A percentile compares a stretch with the other conserved stretches of the same genome.
phyloP scores from a whole-genome alignment of 805 yeast genomes.

The Barnettozyma vustinii region DNA sequence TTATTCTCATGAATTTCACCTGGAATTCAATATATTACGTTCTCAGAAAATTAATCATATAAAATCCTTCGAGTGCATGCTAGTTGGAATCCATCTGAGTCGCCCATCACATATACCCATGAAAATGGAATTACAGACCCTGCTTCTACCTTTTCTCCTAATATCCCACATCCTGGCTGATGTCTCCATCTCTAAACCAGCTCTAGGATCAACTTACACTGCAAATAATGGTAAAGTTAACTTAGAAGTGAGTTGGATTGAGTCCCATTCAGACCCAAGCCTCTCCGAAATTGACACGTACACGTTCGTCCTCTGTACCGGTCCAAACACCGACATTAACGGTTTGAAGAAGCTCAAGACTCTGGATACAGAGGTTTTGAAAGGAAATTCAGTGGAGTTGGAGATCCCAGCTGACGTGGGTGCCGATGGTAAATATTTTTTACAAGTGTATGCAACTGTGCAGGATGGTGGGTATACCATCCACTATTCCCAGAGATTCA shows the following conservation, averaged over 20 bases:
- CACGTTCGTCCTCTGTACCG: conserved; percentile 63
- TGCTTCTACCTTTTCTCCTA: not conserved
- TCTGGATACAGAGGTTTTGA: conserved; percentile 27
- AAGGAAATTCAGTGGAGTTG: conserved; percentile 35
- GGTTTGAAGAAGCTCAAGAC: conserved; percentile 31
- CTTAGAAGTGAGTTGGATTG: conserved; percentile 44
- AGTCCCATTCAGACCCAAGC: conserved; percentile 45
- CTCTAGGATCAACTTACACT: conserved; percentile 14
- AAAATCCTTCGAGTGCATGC: too few species aligned
- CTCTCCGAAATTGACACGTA: conserved; percentile 38
- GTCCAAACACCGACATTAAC: conserved; percentile 47
- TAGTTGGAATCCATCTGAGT: too few species aligned
- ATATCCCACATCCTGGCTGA: conserved; percentile 14
- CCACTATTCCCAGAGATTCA: conserved; percentile 65
- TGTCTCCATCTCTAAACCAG: conserved; percentile 27
- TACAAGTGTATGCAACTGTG: conserved; percentile 56
- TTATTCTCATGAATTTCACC: not conserved
- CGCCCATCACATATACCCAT: too few species aligned
- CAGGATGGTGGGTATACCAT: conserved; percentile 41
- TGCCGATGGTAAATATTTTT: conserved; percentile 61
- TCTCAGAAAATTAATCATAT: too few species aligned
- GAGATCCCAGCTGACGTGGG: conserved; percentile 39
- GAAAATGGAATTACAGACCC: not conserved
- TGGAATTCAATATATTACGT: too few species aligned
- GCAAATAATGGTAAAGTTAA: conserved; percentile 23